phyloP scores from a whole-genome alignment of 495 filamentous ascomycete genomes.

The Aspergillus carlsbadensis region DNA sequence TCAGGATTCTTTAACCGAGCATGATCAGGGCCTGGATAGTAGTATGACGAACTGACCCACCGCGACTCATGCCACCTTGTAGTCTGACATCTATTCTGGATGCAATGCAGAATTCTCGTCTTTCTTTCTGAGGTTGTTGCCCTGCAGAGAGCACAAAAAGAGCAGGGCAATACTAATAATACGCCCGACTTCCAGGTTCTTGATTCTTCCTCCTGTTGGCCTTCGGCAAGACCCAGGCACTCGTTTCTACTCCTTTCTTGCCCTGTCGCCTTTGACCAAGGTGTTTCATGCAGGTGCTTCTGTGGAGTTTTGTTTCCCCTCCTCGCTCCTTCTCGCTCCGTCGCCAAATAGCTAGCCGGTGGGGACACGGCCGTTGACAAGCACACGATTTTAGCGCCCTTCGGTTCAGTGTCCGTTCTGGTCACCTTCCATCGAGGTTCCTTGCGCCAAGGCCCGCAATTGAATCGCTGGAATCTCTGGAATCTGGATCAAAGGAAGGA shows the following conservation, averaged over 20 bases:
- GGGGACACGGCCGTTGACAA: slow-evolving; percentile 15
- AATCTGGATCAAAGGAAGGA: not conserved
- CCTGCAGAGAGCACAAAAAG: not conserved
- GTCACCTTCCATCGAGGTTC: slow-evolving; percentile 6
- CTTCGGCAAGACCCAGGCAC: not conserved
- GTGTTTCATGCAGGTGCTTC: slow-evolving; percentile 28
- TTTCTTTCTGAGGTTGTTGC: not conserved
- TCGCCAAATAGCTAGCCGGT: not conserved
- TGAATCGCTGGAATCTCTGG: not conserved
- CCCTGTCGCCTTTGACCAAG: slow-evolving; percentile 6
- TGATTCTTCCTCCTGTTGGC: not conserved
- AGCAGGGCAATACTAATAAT: not conserved
- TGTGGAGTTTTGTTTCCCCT: slow-evolving; percentile 19
- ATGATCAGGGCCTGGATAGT: no score
- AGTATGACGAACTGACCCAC: not conserved
- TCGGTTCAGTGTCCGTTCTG: slow-evolving; percentile 22
- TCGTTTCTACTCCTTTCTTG: not conserved
- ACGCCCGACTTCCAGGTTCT: not conserved
- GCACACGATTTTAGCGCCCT: slow-evolving; percentile 19
- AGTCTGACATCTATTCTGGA: slow-evolving; percentile 1
- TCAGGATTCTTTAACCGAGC: not conserved
- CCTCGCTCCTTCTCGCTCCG: slow-evolving; percentile 4
- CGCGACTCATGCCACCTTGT: slow-evolving; percentile 4
- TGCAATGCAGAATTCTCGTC: not conserved
- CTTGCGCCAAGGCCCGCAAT: slow-evolving; percentile 10